Conservation (phyloP, 73 alveolate genomes). For the Stentor coeruleus region DNA sequence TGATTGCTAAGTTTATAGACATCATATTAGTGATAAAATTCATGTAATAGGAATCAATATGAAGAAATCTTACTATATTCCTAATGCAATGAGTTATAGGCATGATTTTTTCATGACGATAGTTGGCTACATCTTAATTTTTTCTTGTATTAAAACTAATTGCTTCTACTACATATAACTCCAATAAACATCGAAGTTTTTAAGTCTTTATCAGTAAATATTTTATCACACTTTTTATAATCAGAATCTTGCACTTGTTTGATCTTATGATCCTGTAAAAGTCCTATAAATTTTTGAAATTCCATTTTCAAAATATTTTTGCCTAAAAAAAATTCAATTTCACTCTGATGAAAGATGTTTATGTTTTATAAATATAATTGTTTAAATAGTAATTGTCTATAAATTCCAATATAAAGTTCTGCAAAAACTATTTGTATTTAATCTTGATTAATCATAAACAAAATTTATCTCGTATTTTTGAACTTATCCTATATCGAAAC, state of each 20-base stretch:
- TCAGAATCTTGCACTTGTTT: neutral
- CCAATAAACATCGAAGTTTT: neutral
- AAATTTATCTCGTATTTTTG: too few relatives aligned
- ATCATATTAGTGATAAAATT: neutral
- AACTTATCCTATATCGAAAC: too few relatives aligned
- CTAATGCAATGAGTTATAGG: neutral
- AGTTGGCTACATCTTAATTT: neutral
- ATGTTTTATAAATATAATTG: neutral
- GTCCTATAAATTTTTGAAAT: neutral
- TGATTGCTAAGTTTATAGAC: neutral
- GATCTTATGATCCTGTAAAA: neutral
- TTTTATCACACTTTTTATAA: neutral
- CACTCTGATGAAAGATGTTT: neutral
- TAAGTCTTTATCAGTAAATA: neutral
- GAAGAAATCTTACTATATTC: neutral
- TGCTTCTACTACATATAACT: neutral
- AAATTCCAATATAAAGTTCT: neutral
- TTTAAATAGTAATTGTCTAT: neutral
- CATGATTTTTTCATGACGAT: neutral
- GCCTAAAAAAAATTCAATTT: neutral
- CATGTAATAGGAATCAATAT: neutral
- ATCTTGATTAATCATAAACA: too few relatives aligned
- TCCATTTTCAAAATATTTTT: neutral
- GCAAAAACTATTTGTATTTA: too few relatives aligned
- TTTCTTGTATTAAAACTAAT: neutral